Evolutionary conservation across 1,284 basidiomycete species (phyloP).

Genomic region (Sanghuangporus weigelae): DNA sequence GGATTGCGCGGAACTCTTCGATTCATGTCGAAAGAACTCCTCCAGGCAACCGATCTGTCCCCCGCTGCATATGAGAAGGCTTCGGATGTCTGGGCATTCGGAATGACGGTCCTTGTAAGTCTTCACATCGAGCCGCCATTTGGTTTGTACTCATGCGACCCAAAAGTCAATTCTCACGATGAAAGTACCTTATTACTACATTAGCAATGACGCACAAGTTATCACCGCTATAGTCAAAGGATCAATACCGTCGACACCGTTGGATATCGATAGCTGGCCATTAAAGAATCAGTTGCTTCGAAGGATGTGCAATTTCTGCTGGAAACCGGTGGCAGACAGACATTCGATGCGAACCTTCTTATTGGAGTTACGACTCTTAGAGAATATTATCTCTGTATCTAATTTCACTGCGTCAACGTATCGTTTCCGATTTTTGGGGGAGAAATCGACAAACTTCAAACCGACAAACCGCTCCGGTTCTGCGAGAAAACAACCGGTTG

Average conservation of each 20-base stretch:
- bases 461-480: too few species aligned
- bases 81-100: slow-evolving; percentile 10
- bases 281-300: neutral
- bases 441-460: too few species aligned
- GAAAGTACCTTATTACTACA: neutral
- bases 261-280: neutral
- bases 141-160: neutral
- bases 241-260: neutral
- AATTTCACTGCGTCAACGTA: too few species aligned
- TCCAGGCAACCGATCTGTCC: neutral
- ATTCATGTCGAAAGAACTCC: slow-evolving; percentile 3
- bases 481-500: too few species aligned
- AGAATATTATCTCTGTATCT: too few species aligned
- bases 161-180: neutral
- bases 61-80: neutral
- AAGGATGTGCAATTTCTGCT: neutral
- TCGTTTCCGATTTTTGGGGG: too few species aligned
- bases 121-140: neutral
- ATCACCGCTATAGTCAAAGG: neutral
- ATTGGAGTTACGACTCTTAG: too few species aligned
- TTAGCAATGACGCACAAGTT: neutral
- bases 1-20: neutral
- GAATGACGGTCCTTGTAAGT: slow-evolving; percentile 6
- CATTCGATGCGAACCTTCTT: too few species aligned
- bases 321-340: neutral